phyloP scores from a whole-genome alignment of 345 rosid genomes.

The Brassica carinata region DNA sequence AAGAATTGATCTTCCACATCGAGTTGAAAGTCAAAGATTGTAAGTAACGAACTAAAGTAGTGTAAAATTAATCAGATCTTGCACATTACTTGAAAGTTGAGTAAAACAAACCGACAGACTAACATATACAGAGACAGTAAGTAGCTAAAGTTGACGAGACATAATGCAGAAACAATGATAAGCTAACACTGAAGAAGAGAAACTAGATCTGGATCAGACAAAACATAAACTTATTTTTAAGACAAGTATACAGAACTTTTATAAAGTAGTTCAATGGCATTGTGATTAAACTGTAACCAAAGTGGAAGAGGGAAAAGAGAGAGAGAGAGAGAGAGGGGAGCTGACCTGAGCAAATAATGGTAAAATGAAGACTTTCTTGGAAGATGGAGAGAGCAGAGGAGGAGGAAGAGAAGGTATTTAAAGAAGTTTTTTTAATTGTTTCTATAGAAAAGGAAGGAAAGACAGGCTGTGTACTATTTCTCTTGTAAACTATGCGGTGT shows the following conservation, averaged over 20 bases:
- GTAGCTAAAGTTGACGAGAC: conserved; percentile 18
- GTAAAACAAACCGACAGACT: conserved; percentile 9
- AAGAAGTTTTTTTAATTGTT: conserved; percentile 15
- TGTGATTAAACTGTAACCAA: conserved; percentile 6
- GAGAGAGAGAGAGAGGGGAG: conserved; percentile 5
- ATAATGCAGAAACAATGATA: conserved; percentile 22
- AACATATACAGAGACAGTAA: conserved; percentile 10
- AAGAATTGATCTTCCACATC: not conserved
- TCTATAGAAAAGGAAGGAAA: not conserved
- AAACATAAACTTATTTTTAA: conserved; percentile 11
- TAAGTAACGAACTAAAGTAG: not conserved
- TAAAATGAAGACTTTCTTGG: not conserved
- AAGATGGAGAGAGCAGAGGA: conserved; percentile 33
- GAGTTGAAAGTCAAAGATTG: not conserved
- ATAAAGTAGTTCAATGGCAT: conserved; percentile 27
- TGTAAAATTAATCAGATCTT: conserved; percentile 25
- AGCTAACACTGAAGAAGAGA: not conserved
- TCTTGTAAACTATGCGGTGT: conserved; percentile 13
- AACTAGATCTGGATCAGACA: conserved; percentile 41
- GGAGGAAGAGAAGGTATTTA: conserved; percentile 38
- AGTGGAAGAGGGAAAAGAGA: conserved; percentile 12
- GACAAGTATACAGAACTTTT: conserved; percentile 25
- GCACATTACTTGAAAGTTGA: conserved; percentile 7
- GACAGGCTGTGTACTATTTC: conserved; percentile 34
- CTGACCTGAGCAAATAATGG: conserved; percentile 37